Evolutionary conservation across 495 filamentous ascomycete species (phyloP), one percentile per base, ranked within the genome.

Genomic region (Eremomyces bilateralis): DNA sequence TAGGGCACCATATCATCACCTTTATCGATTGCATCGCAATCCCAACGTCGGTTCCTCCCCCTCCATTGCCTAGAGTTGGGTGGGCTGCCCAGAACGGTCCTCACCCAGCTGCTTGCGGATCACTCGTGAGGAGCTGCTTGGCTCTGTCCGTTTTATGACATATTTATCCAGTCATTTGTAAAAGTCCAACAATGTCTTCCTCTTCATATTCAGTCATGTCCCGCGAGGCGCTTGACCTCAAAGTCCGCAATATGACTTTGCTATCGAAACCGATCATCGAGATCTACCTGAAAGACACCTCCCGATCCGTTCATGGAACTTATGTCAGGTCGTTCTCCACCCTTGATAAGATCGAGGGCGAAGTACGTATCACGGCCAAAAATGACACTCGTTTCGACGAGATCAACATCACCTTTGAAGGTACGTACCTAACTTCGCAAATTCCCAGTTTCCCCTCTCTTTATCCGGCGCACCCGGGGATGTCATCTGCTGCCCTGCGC

Each of bases 321-420:
- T 58, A 57, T 18, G 53, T 62, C 35, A 61, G 45, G 16, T 58
- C 62, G 12, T 76, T 67, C 46, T 71, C 66, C 5, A 73, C 70
- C 1, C 54, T 63, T 35, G 72, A 77, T 40, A 50, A 52, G 19
- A 67, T 77, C 32, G 53, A 67, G 33, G 73, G 75, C 4, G 59
- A 56, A 18, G 71, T 65, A 1, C 52, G 55, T 4, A 60, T 81
- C 40, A 73, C 70, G 19, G 61, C 62, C 1, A 60, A 65, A 17
- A 56, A 63, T 34, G 76, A 85, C 41, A 73, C 68, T 4, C 59
- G 63, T 29, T 94, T 97, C 52, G 80, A 91, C 40, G 60, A 71
- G 16, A 51, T 95, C 33, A 67, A 79, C 37, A 84, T 97, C 47
- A 60, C 76, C 1, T 69, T 97, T 29, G 67, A 85, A 45, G 88